Conservation (phyloP, 106 monocot species). For the Posidonia australis region DNA sequence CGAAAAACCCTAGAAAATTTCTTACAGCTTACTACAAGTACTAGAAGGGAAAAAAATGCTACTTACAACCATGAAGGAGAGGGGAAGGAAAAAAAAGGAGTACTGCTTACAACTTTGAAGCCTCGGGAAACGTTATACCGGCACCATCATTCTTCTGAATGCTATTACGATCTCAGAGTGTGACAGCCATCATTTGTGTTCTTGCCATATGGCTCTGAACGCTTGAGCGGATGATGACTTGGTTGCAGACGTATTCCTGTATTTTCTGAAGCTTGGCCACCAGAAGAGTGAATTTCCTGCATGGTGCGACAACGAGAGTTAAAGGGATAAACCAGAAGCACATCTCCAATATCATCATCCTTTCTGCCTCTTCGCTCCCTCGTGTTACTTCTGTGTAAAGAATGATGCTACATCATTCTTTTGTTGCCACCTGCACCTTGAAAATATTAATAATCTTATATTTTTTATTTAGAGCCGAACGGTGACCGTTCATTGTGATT, state of each 20-base stretch:
- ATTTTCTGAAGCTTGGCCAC: constrained; percentile 28
- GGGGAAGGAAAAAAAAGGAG: not conserved
- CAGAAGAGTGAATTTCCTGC: constrained; percentile 29
- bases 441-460: no score
- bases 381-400: not conserved
- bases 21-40: not conserved
- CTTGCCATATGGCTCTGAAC: constrained; percentile 7
- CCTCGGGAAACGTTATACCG: no score
- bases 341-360: constrained; percentile 33
- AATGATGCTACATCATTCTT: not conserved
- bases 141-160: no score
- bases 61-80: no score
- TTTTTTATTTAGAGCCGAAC: no score
- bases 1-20: not conserved
- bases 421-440: not conserved
- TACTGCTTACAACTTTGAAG: not conserved
- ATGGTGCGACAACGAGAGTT: constrained; percentile 34
- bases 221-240: not conserved
- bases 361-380: not conserved
- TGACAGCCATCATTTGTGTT: not conserved
- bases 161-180: not conserved
- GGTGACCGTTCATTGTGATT: no score
- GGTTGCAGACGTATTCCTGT: not conserved
- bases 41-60: no score
- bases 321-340: constrained; percentile 49